Conservation (phyloP, 208 protist genomes). For the Crithidia mellificae region DNA sequence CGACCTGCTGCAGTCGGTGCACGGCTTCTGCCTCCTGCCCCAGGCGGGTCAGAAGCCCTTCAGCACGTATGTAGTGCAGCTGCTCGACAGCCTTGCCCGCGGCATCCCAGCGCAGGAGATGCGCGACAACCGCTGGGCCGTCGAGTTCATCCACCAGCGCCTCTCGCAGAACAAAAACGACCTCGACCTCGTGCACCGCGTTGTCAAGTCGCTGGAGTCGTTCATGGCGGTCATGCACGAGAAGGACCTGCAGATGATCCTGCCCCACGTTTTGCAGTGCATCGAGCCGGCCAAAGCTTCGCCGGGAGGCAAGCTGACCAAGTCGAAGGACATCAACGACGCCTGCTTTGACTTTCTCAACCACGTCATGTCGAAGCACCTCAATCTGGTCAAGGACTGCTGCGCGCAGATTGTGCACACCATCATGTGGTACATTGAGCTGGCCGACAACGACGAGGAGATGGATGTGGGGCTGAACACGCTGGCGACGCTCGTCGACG, state of each 20-base stretch:
- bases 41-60: constrained; percentile 86
- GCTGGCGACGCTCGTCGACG: constrained; percentile 70
- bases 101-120: constrained; percentile 82
- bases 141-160: constrained; percentile 91
- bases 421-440: constrained; percentile 88
- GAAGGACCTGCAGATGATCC: constrained; percentile 82
- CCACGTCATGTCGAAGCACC: constrained; percentile 79
- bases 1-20: constrained; percentile 73
- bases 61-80: constrained; percentile 82
- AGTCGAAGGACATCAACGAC: constrained; percentile 82
- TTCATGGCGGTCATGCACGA: constrained; percentile 87
- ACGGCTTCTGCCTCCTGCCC: constrained; percentile 76
- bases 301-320: constrained; percentile 32
- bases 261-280: constrained; percentile 88
- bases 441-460: constrained; percentile 71
- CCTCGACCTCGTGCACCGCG: constrained; percentile 71
- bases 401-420: constrained; percentile 88
- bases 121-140: constrained; percentile 85
- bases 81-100: constrained; percentile 80
- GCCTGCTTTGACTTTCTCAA: constrained; percentile 89
- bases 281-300: constrained; percentile 77
- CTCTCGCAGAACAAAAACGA: constrained; percentile 88
- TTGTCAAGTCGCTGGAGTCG: constrained; percentile 87
- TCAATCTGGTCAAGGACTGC: constrained; percentile 76
- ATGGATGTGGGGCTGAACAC: constrained; percentile 82